Evolutionary conservation across 495 filamentous ascomycete genomes (phyloP), one percentile per base, ranked within the genome.

Genomic region (Saxophila tyrrhenica): DNA sequence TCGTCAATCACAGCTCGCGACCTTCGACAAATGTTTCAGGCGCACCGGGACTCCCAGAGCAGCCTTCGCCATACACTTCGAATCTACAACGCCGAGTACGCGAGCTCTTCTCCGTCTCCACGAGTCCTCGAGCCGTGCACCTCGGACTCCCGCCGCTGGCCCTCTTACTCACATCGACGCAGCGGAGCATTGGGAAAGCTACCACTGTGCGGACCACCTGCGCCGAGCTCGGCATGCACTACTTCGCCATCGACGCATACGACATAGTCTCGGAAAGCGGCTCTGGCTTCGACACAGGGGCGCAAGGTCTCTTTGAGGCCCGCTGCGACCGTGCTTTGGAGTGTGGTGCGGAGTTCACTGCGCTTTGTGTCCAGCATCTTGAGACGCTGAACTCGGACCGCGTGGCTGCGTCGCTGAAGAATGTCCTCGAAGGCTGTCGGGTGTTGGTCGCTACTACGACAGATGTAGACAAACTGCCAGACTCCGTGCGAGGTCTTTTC

Each of bases 381-480:
- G 92, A 98, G 53, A 87, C 90, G 9, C 68, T 98, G 39, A 94
- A 85, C 2, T 88, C 89, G 1, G 92, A 95, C 61, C 78, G 91
- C 48, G 95, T 96, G 75, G 78, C 85, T 2, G 75, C 84, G 2
- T 84, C 87, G 1, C 74, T 98, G 68, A 84, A 85, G 56, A 86
- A 94, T 53, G 79, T 94, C 17, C 69, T 92, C 16, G 69, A 74
- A 9, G 80, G 84, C 20, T 77, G 80, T 29, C 73, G 91, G 48
- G 86, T 95, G 10, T 68, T 98, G 25, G 80, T 97, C 57, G 92
- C 89, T 11, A 98, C 92, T 2, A 95, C 91, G 0, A 94, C 87
- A 2, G 89, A 96, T 62, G 81, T 96, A 5, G 94, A 95, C 56
- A 90, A 96, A 61, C 78, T 98, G 7, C 84, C 89, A 0, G 90